Conservation (phyloP, 2,329 filamentous ascomycete genomes). For the Ophiostoma australiae region DNA sequence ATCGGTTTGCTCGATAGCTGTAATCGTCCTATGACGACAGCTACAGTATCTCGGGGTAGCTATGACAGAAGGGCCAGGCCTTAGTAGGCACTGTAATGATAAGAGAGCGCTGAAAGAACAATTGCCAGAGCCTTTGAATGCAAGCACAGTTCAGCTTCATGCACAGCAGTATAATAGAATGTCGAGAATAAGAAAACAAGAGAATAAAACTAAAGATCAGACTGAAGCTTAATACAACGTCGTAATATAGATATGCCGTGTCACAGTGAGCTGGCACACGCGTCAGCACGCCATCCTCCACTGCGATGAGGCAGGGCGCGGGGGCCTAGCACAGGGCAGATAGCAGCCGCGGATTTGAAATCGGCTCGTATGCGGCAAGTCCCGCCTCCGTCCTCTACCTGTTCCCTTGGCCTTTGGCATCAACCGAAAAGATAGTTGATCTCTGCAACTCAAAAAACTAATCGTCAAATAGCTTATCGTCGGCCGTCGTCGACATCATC, state of each 20-base stretch:
- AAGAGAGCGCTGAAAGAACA: not conserved
- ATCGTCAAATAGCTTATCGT: not conserved
- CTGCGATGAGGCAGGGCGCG: conserved; percentile 15
- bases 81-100: not conserved
- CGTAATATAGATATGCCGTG: conserved; percentile 10
- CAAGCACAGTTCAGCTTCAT: not conserved
- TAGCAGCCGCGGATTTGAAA: conserved; percentile 19
- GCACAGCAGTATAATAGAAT: not conserved
- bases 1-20: not conserved
- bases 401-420: not conserved
- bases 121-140: not conserved
- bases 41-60: not conserved
- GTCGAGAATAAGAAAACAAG: not conserved
- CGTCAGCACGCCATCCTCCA: conserved; percentile 22
- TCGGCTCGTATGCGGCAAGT: not conserved
- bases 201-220: not conserved
- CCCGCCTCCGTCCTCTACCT: not conserved
- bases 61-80: not conserved
- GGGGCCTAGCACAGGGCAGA: conserved; percentile 3
- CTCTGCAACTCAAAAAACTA: not conserved
- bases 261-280: not conserved
- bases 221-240: not conserved
- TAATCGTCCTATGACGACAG: not conserved
- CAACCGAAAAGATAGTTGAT: not conserved
- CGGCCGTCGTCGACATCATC: not conserved